Percentiles rank a stretch among this genome's conserved stretches.
phyloP scores from a whole-genome alignment of 179 eudicot genomes.

The Silene coronaria region DNA sequence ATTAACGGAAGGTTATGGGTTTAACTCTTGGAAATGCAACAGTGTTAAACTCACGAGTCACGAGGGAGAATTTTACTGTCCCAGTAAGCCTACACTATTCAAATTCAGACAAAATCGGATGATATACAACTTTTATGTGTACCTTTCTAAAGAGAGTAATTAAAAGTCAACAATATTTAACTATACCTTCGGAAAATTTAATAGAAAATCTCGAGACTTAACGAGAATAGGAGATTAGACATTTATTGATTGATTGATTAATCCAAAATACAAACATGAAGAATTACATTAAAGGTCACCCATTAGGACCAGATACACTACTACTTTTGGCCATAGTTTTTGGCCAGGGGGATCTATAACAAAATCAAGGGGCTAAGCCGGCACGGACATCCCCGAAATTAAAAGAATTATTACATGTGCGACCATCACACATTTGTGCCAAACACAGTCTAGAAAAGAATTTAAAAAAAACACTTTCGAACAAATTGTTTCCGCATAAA shows the following conservation, averaged over 20 bases:
- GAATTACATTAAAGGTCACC: slow-evolving; percentile 18
- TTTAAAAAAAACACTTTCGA: not conserved
- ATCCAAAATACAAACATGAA: slow-evolving; percentile 35
- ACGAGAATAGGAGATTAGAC: not conserved
- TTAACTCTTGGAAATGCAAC: too few relatives aligned
- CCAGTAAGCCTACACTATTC: too few relatives aligned
- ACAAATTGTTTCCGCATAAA: slow-evolving; percentile 33
- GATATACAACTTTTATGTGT: too few relatives aligned
- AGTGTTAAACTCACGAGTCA: too few relatives aligned
- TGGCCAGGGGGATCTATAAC: slow-evolving; percentile 7
- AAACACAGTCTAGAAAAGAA: slow-evolving; percentile 22
- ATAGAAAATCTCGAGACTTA: not conserved
- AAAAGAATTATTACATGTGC: slow-evolving; percentile 29
- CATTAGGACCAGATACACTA: slow-evolving; percentile 9
- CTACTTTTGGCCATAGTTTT: not conserved
- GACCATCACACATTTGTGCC: slow-evolving; percentile 29
- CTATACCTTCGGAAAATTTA: too few relatives aligned
- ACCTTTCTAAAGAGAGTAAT: too few relatives aligned
- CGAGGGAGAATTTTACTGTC: too few relatives aligned
- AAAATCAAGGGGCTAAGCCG: slow-evolving; percentile 5
- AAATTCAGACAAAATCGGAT: too few relatives aligned
- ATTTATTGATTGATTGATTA: slow-evolving; percentile 19
- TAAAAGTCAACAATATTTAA: too few relatives aligned
- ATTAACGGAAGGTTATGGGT: too few relatives aligned
- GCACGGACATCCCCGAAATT: slow-evolving; percentile 34